Conservation (phyloP, 2,329 filamentous ascomycete genomes). For the Fusarium circinatum region DNA sequence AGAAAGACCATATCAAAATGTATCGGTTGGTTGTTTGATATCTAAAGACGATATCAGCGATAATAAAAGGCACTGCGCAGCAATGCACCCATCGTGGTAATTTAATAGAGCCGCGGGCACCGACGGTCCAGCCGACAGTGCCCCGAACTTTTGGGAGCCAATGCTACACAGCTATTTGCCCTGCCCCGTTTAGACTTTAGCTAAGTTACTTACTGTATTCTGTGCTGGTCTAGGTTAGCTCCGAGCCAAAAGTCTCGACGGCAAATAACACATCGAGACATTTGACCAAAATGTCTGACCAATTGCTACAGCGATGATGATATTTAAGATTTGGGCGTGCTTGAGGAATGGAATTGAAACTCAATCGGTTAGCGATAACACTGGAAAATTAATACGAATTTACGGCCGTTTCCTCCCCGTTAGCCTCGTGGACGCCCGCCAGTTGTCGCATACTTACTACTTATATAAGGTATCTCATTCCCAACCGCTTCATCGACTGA, state of each 20-base stretch:
- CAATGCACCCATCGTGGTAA: neutral
- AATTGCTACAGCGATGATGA: too few relatives aligned
- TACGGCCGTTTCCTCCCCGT: neutral
- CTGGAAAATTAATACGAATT: too few relatives aligned
- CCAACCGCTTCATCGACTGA: fast-evolving
- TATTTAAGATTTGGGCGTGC: too few relatives aligned
- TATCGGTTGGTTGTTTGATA: too few relatives aligned
- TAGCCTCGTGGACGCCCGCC: neutral
- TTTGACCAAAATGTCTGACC: too few relatives aligned
- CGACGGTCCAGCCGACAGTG: neutral
- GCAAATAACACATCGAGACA: too few relatives aligned
- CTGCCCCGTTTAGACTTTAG: too few relatives aligned
- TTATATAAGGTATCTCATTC: fast-evolving
- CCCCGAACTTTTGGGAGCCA: neutral
- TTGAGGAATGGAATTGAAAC: neutral
- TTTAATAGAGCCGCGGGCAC: neutral
- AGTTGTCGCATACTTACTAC: fast-evolving
- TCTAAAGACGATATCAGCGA: too few relatives aligned
- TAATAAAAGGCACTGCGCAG: fast-evolving
- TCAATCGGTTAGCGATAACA: neutral
- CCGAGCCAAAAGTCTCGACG: too few relatives aligned
- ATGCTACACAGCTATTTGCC: neutral
- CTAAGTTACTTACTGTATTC: too few relatives aligned
- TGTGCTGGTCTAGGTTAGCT: too few relatives aligned
- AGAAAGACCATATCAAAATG: fast-evolving